Base-by-base conservation (phyloP, 208 protist genomes). In the Trypanosoma theileri region DNA sequence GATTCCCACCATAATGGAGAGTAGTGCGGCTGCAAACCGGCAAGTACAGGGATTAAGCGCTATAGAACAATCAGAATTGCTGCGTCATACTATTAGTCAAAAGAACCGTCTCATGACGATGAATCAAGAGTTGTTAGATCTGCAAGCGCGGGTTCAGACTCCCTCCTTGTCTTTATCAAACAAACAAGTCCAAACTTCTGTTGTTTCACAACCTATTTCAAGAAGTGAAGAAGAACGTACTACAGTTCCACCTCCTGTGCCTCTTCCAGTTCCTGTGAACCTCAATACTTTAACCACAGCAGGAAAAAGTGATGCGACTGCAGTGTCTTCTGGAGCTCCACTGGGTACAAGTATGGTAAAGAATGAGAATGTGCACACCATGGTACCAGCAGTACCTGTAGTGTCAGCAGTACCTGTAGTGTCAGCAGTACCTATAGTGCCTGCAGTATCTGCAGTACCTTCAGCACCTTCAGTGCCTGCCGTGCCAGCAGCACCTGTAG, bases 1-100 rank as follows among this genome's bases (percentile, higher is more conserved):
- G 17, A 46, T 65, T 12, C 44, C 73, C 11, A 73, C 71, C 0
- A 45, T 55, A 12, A 67, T 55, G 16, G 77, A 73, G 26, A 42
- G 35, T 31, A 46, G 13, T 3, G 19, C 17, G 13, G 7, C 35
- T 44, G 22, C 22, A 12, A 45, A 44, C 24, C 52, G 13, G 19
- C 51, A 59, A 44, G 2, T 22, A 21, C n/a, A 24, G 14, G 67
- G 57, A 56, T 64, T 92, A 28, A 80, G 65, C 17, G 71, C 85
- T 4, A 66, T 78, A 21, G 82, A 95, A 50, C 86, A 92, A 71
- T 60, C 86, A 14, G 61, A 82, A 53, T 66, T 95, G 19, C 52
- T 95, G 26, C 82, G 79, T 41, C 68, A 79, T 46, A 82, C 80
- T 3, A 79, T 95, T 51, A 74, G 86, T 60, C 86, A 95, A 71